phyloP scores from a whole-genome alignment of 345 rosid species.

The Rhodamnia rubescens region DNA sequence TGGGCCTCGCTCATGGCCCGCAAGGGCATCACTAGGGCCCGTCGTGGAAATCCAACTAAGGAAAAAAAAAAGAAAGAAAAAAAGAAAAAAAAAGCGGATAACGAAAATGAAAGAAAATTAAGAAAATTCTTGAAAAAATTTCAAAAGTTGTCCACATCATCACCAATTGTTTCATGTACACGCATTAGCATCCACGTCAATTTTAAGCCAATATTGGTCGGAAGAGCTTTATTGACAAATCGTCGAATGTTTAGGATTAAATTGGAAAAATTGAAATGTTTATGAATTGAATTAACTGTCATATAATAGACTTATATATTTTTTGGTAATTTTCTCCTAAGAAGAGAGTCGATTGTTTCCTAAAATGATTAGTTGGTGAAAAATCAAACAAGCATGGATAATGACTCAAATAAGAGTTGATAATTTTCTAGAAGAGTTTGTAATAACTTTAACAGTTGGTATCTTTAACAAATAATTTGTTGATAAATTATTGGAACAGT shows the following conservation, averaged over 20 bases:
- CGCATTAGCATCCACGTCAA: accelerated
- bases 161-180: accelerated
- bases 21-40: accelerated
- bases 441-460: background rate
- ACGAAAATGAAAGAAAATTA: no score
- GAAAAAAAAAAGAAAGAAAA: background rate
- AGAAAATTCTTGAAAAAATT: background rate
- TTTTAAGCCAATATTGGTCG: background rate
- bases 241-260: no score
- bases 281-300: no score
- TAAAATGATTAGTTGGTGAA: background rate
- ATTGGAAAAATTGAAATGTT: no score
- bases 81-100: background rate
- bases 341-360: no score
- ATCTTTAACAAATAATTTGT: background rate
- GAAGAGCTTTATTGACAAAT: background rate
- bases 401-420: background rate
- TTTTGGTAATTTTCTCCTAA: no score
- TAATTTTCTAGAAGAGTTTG: background rate
- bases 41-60: accelerated
- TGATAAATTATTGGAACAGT: background rate
- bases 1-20: accelerated
- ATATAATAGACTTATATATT: no score
- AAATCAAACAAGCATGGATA: background rate
- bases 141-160: accelerated